Evolutionary conservation across 805 yeast genomes (phyloP), one percentile per base, ranked within the genome.

Genomic region (Candida corydali): DNA sequence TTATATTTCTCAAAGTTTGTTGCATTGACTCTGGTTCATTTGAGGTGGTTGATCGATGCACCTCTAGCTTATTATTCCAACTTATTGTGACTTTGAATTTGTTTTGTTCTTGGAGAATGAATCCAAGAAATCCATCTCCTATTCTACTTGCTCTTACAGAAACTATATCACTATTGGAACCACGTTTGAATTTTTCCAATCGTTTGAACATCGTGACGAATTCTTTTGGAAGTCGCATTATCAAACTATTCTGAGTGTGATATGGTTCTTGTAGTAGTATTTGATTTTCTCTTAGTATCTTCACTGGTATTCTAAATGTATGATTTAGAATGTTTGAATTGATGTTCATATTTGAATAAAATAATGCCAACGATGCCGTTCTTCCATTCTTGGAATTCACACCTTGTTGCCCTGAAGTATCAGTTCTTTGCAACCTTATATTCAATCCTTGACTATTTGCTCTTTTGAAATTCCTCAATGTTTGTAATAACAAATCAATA

Each of bases 271-370:
- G 44, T 14, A 67, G 61, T 10, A 69, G 69, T 38, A 76, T 80
- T 41, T 73, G 77, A 11, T 69, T 73, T 43, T 65, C 68, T 40
- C 78, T 73, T 38, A 84, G 50, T 28, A 85, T 63, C 45, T 79
- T 65, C 1, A 85, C 85, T 0, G 95, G 91, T 14, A 89, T 74
- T 34, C 78, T 76, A 48, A 80, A 78, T 6, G 84, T 72, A 49
- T 82, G 87, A 42, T 73, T 71, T 12, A 85, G 69, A 3, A 75
- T 60, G 17, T 72, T 69, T 8, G 70, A 36, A 56, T 54, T 34
- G 55, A 53, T 24, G 55, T 62, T 48, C 55, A 57, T 59, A 42
- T 76, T 79, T 14, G 75, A 68, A 49, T 78, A 80, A 44, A 66
- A 69, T 11, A 83, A 46, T 0, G 79, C 76, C 37, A 83, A 57